Conservation (phyloP, 73 alveolate genomes). For the Paramecium primaurelia region DNA sequence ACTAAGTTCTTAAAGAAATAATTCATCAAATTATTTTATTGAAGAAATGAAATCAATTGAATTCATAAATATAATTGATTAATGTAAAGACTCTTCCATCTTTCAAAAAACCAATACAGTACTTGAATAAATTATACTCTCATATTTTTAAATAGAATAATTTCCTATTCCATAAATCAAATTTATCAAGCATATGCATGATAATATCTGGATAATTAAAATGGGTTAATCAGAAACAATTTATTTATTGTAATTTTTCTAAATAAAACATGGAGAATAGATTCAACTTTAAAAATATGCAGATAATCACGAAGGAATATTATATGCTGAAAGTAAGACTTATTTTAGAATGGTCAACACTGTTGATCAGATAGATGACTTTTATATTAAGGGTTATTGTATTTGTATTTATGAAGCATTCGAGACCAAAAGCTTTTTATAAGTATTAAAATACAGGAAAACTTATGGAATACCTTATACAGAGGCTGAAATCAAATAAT, state of each 20-base stretch:
- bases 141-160: background rate
- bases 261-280: background rate
- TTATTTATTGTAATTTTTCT: background rate
- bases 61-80: background rate
- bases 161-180: background rate
- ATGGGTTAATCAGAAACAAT: background rate
- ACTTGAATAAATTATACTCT: background rate
- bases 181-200: background rate
- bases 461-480: constrained; percentile 21
- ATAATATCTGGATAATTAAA: background rate
- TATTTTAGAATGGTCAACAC: background rate
- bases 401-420: background rate
- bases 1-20: background rate
- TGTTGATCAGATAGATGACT: constrained; percentile 25
- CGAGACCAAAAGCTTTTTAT: background rate
- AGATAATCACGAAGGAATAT: background rate
- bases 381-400: constrained; percentile 8
- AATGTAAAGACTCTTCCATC: background rate
- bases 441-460: background rate
- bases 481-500: background rate
- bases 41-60: background rate
- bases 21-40: background rate
- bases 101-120: background rate
- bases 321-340: background rate
- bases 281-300: background rate